Evolutionary conservation across 73 alveolate genomes (phyloP).

Genomic region (Symbiodinium natans): DNA sequence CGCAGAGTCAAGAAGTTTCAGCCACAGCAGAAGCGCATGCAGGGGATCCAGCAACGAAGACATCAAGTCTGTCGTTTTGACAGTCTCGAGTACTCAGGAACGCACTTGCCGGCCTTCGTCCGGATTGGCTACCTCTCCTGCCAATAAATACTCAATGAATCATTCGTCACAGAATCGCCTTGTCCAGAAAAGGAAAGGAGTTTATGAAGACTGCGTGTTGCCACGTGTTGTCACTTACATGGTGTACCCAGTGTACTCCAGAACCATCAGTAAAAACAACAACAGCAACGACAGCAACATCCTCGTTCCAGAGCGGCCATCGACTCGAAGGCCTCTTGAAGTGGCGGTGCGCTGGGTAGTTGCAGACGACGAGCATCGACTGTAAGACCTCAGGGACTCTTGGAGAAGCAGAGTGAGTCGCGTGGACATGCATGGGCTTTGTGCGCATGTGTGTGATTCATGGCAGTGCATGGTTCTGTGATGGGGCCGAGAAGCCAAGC

Average conservation of each 20-base stretch:
- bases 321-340: neutral
- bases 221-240: too few species aligned
- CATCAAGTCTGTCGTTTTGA: too few species aligned
- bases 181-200: too few species aligned
- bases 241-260: too few species aligned
- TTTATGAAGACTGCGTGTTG: too few species aligned
- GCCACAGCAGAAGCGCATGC: too few species aligned
- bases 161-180: too few species aligned
- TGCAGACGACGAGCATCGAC: neutral
- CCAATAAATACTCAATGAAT: too few species aligned
- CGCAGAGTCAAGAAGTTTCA: too few species aligned
- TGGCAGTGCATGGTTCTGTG: neutral
- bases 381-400: neutral
- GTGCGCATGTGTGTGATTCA: neutral
- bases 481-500: neutral
- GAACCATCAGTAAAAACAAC: too few species aligned
- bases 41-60: too few species aligned
- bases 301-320: neutral
- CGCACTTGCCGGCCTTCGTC: constrained; percentile 14
- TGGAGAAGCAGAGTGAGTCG: neutral
- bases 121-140: neutral
- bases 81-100: constrained; percentile 7
- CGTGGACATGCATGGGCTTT: too few species aligned
- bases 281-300: neutral
- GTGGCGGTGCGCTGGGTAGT: neutral